A percentile compares a stretch with the other conserved stretches of the same genome.
These are phyloP conservation scores for Silene latifolia DNA, from an alignment of 148 eudicot species.

Conservation along the genomic window DNA sequence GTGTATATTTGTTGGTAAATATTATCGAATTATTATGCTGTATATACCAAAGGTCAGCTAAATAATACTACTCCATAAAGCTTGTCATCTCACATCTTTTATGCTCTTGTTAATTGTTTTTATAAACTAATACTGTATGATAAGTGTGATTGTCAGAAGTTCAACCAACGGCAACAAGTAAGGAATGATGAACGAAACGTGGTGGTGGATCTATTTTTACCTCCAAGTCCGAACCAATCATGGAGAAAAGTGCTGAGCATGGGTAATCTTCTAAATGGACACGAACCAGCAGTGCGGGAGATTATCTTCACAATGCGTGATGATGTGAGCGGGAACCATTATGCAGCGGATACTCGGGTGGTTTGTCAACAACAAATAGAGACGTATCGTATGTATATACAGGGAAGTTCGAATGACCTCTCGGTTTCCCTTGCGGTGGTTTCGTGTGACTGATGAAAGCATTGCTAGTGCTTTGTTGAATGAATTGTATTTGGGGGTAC, in stretches of 20 bases:
- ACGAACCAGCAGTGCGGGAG: constrained; percentile 79
- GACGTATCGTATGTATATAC: constrained; percentile 84
- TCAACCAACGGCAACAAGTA: constrained; percentile 49
- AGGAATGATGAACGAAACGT: constrained; percentile 51
- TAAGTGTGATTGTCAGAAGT: constrained; percentile 33
- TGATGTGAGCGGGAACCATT: constrained; percentile 51
- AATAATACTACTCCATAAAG: no score
- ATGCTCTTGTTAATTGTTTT: neutral
- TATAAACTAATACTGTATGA: neutral
- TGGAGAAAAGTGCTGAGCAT: constrained; percentile 95
- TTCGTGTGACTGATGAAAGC: constrained; percentile 58
- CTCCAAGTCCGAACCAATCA: constrained; percentile 79
- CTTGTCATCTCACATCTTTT: neutral
- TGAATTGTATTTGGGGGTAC: no score
- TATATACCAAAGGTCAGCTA: neutral
- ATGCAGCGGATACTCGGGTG: constrained; percentile 39
- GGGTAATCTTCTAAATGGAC: constrained; percentile 95
- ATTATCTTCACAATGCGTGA: constrained; percentile 64
- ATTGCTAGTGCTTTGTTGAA: no score
- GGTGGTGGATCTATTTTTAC: constrained; percentile 58
- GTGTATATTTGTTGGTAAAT: no score
- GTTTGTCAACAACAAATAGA: constrained; percentile 48
- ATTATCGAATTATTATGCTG: no score
- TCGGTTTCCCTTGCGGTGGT: constrained; percentile 76
- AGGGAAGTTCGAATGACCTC: constrained; percentile 81